Evolutionary conservation across 108 stramenopile species (phyloP).

Genomic region (Skeletonema grethae): DNA sequence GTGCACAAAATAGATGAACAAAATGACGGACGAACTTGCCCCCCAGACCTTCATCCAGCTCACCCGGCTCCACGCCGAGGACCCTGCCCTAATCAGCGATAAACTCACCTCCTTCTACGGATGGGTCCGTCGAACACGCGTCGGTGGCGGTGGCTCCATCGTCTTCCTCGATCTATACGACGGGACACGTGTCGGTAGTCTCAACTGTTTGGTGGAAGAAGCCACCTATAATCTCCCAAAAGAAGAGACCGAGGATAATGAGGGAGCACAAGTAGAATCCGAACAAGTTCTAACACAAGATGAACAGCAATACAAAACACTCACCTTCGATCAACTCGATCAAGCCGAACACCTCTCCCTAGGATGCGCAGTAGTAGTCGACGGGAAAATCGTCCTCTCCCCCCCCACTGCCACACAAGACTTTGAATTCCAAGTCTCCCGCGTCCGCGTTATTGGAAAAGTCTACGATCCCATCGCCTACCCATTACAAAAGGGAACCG

Average conservation of each 20-base stretch:
- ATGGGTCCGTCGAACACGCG: conserved; percentile 62
- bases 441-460: conserved; percentile 58
- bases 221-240: conserved; percentile 10
- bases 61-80: conserved; percentile 30
- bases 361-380: conserved; percentile 55
- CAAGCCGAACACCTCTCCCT: conserved; percentile 49
- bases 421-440: conserved; percentile 55
- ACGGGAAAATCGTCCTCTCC: conserved; percentile 58
- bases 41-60: conserved; percentile 45
- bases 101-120: conserved; percentile 52
- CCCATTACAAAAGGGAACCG: conserved; percentile 68
- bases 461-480: conserved; percentile 60
- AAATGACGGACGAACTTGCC: conserved; percentile 18
- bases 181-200: conserved; percentile 57
- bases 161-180: conserved; percentile 70
- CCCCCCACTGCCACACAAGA: conserved; percentile 66
- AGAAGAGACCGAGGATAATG: conserved; percentile 8
- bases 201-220: conserved; percentile 56
- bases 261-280: not conserved
- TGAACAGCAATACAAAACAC: conserved; percentile 43
- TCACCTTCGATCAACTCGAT: conserved; percentile 59
- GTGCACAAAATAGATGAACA: not conserved
- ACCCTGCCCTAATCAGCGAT: conserved; percentile 29
- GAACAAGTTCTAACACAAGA: conserved; percentile 30
- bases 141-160: conserved; percentile 64